phyloP scores from a whole-genome alignment of 179 eudicot genomes.

The Silene noctiflora region DNA sequence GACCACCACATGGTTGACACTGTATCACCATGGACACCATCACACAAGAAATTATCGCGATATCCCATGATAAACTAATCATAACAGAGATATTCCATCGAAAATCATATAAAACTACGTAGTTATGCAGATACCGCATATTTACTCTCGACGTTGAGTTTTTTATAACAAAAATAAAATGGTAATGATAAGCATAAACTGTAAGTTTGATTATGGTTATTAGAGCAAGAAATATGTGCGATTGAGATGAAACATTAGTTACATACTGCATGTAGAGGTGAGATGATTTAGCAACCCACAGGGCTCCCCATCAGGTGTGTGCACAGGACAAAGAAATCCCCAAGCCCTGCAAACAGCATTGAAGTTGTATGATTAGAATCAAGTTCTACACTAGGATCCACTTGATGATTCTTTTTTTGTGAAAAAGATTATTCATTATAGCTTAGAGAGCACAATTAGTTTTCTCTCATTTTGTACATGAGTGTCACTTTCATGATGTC shows the following conservation, averaged over 20 bases:
- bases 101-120: no score
- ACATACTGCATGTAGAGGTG: slow-evolving; percentile 81
- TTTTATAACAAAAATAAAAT: neutral
- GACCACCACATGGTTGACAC: neutral
- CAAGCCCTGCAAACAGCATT: slow-evolving; percentile 57
- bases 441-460: neutral
- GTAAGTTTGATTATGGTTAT: neutral
- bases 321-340: slow-evolving; percentile 98
- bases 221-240: neutral
- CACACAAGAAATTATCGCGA: neutral
- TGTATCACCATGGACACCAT: neutral
- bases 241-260: neutral
- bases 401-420: neutral
- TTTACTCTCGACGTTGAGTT: neutral
- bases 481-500: neutral
- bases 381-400: neutral
- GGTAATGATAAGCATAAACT: neutral
- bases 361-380: neutral
- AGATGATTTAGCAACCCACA: slow-evolving; percentile 94
- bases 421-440: neutral
- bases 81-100: neutral
- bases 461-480: neutral
- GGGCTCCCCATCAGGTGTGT: slow-evolving; percentile 98
- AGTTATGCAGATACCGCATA: no score
- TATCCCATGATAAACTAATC: neutral